These are phyloP conservation scores for Tetrahymena malaccensis DNA, from an alignment of 73 alveolate genomes.

Conservation along the genomic window DNA sequence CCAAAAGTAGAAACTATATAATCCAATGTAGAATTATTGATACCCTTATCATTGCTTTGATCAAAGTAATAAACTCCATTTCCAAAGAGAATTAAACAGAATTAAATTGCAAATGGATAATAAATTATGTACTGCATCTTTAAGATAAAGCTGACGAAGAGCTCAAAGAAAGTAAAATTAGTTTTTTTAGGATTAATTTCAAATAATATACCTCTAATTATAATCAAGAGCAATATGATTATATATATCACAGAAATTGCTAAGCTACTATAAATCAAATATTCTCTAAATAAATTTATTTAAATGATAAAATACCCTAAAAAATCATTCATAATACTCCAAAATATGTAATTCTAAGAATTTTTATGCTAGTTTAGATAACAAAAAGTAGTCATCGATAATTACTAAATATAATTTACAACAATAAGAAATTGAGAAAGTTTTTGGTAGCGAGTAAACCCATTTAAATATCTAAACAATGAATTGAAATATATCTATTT, in stretches of 20 bases:
- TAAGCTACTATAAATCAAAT: background rate
- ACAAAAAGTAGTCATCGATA: background rate
- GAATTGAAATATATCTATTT: background rate
- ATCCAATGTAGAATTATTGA: background rate
- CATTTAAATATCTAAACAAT: background rate
- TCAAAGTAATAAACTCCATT: background rate
- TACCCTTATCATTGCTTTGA: background rate
- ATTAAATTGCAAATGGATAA: background rate
- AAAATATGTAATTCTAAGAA: background rate
- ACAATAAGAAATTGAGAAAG: background rate
- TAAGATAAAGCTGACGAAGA: background rate
- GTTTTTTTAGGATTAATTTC: background rate
- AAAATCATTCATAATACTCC: background rate
- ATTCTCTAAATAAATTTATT: background rate
- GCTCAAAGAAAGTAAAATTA: background rate
- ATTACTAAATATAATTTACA: background rate
- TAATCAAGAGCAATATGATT: background rate
- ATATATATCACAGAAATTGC: background rate
- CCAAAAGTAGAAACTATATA: background rate
- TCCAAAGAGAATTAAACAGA: background rate
- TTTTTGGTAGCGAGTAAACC: background rate
- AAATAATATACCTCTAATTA: background rate
- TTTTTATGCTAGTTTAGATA: background rate
- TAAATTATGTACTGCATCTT: background rate
- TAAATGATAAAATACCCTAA: background rate